Percentiles rank a stretch among this genome's conserved stretches.
Evolutionary conservation across 2,329 filamentous ascomycete species (phyloP).

Genomic region (Ophiostoma montium): DNA sequence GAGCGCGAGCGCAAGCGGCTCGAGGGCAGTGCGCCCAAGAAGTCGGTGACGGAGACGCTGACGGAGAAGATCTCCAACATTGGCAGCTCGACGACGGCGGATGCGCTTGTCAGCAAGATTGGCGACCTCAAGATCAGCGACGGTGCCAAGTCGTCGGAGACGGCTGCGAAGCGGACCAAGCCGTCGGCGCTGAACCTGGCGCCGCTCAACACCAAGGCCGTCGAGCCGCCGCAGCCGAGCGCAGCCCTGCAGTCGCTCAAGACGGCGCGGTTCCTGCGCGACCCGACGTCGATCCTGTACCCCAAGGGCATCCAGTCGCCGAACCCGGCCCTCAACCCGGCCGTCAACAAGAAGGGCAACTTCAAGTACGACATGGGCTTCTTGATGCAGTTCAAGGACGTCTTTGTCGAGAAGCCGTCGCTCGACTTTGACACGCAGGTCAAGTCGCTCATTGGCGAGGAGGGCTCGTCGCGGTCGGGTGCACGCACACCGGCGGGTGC

Average conservation of each 20-base stretch:
- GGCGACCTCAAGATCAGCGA: conserved; percentile 32
- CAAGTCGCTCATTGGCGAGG: conserved; percentile 73
- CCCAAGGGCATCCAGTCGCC: conserved; percentile 74
- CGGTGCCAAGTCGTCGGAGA: conserved; percentile 20
- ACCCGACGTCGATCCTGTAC: conserved; percentile 63
- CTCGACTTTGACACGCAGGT: conserved; percentile 86
- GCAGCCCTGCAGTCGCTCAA: conserved; percentile 87
- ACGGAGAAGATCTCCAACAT: conserved; percentile 25
- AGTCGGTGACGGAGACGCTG: conserved; percentile 38
- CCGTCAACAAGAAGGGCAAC: conserved; percentile 62
- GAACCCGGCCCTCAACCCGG: conserved; percentile 77
- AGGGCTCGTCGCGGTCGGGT: conserved; percentile 43
- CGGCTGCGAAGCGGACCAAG: conserved; percentile 46
- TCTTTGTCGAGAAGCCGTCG: conserved; percentile 94
- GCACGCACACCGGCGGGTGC: conserved; percentile 38
- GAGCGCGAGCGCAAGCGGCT: conserved; percentile 43
- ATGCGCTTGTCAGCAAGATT: conserved; percentile 34
- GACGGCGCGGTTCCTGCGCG: conserved; percentile 74
- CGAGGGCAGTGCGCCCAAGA: conserved; percentile 29
- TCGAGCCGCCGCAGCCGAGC: conserved; percentile 86
- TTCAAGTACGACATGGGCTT: conserved; percentile 96
- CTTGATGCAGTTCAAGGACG: conserved; percentile 86
- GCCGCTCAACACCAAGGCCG: conserved; percentile 63
- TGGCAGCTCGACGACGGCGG: conserved; percentile 25
- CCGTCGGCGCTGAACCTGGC: conserved; percentile 80